These are phyloP conservation scores for Hymenoscyphus linearis DNA, from an alignment of 2,329 filamentous ascomycete species.

Conservation along the genomic window DNA sequence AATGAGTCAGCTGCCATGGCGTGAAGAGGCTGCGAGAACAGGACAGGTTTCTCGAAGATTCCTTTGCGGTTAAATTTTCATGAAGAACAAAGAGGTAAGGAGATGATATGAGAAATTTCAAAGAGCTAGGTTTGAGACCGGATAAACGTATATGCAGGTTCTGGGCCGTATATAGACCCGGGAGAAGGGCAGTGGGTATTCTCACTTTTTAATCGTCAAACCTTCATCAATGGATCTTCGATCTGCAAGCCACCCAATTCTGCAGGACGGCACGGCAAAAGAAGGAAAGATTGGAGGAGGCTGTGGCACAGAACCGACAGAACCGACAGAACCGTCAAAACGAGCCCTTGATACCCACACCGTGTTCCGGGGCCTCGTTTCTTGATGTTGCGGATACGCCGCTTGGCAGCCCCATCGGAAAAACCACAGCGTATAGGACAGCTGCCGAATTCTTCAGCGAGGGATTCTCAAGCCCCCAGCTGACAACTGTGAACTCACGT, in stretches of 20 bases:
- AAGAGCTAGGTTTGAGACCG: background rate
- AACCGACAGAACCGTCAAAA: slow-evolving; percentile 1
- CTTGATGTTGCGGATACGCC: background rate
- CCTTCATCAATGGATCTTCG: background rate
- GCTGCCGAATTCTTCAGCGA: slow-evolving; percentile 9
- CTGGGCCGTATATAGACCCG: background rate
- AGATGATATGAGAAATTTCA: background rate
- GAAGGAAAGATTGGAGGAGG: background rate
- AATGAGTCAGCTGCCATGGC: slow-evolving; percentile 21
- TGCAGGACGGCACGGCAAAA: slow-evolving; percentile 9
- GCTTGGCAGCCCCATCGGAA: background rate
- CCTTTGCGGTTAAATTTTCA: background rate
- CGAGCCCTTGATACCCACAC: background rate
- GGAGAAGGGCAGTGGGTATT: background rate
- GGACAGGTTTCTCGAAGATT: background rate
- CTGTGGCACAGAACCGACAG: slow-evolving; percentile 4
- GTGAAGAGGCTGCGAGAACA: background rate
- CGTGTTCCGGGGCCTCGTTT: background rate
- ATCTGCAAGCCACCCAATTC: slow-evolving; percentile 1
- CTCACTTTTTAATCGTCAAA: slow-evolving; percentile 1
- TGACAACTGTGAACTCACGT: background rate
- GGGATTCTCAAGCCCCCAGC: background rate
- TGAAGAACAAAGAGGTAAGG: background rate
- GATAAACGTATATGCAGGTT: background rate
- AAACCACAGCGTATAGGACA: slow-evolving; percentile 12